phyloP scores from a whole-genome alignment of 108 stramenopile genomes.

The Seminavis robusta region DNA sequence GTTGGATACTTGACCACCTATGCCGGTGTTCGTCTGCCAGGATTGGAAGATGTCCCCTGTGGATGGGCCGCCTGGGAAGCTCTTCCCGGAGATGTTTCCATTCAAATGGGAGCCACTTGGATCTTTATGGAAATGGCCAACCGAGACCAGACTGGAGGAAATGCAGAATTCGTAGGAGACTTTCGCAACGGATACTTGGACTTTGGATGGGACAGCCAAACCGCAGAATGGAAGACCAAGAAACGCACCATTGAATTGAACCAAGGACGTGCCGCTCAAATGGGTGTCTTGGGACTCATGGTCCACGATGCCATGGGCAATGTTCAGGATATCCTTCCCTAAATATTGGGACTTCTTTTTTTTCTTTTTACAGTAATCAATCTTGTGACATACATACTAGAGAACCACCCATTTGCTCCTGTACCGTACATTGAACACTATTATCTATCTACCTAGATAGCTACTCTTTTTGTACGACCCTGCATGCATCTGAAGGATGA shows the following conservation, averaged over 20 bases:
- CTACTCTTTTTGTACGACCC: too few relatives aligned
- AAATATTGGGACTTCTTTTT: too few relatives aligned
- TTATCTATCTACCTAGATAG: too few relatives aligned
- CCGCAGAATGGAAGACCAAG: constrained; percentile 24
- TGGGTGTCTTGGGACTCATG: constrained; percentile 85
- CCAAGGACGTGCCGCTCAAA: constrained; percentile 89
- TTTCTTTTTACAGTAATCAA: too few relatives aligned
- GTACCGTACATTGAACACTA: too few relatives aligned
- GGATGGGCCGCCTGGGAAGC: constrained; percentile 27
- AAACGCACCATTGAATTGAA: constrained; percentile 81
- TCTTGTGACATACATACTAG: too few relatives aligned
- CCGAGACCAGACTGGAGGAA: too few relatives aligned
- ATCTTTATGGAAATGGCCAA: constrained; percentile 61
- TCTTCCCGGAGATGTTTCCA: too few relatives aligned
- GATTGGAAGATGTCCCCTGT: constrained; percentile 26
- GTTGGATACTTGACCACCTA: constrained; percentile 38
- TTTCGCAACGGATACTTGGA: constrained; percentile 43
- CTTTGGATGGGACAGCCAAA: constrained; percentile 33
- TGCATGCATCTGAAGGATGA: too few relatives aligned
- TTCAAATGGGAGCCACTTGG: constrained; percentile 57
- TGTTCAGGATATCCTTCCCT: constrained; percentile 24
- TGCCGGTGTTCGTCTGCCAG: constrained; percentile 34
- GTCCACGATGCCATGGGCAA: constrained; percentile 57
- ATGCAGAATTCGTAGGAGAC: too few relatives aligned
- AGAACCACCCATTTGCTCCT: too few relatives aligned